These are phyloP conservation scores for Parietaria judaica DNA, from an alignment of 306 rosid genomes.

Conservation along the genomic window DNA sequence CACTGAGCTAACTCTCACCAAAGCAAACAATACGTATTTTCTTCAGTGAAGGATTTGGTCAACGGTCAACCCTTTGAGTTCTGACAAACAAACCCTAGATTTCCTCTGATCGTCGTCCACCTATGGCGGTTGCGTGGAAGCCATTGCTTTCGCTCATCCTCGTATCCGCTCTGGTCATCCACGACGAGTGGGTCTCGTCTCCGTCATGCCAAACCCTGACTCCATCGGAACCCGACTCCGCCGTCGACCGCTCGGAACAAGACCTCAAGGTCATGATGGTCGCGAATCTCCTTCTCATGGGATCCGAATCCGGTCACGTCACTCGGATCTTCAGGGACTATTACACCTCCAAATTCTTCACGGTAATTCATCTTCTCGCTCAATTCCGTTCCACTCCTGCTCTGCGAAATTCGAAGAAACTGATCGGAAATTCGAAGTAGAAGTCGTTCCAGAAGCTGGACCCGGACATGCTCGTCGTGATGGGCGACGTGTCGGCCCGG, in stretches of 20 bases:
- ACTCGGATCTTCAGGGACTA: conserved; percentile 34
- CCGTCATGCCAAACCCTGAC: conserved; percentile 41
- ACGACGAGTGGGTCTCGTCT: conserved; percentile 45
- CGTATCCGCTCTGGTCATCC: conserved; percentile 29
- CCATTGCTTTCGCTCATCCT: conserved; percentile 25
- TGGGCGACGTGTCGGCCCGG: conserved; percentile 64
- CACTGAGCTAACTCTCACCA: too few relatives aligned
- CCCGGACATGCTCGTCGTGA: conserved; percentile 60
- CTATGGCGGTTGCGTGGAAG: conserved; percentile 30
- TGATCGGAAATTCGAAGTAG: conserved; percentile 21
- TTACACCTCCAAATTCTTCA: conserved; percentile 54
- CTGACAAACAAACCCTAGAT: not conserved
- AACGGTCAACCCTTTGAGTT: conserved; percentile 2
- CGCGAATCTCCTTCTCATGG: conserved; percentile 49
- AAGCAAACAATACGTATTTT: too few relatives aligned
- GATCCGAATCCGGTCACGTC: conserved; percentile 35
- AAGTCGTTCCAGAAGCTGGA: conserved; percentile 44
- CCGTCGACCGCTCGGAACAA: conserved; percentile 22
- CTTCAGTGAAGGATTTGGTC: not conserved
- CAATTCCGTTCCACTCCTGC: too few relatives aligned
- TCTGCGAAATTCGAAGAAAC: too few relatives aligned
- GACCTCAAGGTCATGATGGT: conserved; percentile 57
- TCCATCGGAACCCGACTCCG: not conserved
- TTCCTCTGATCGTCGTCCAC: not conserved
- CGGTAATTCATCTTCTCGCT: conserved; percentile 23